Conservation (phyloP, 257 asterid species). For the Rubia yunnanensis region DNA sequence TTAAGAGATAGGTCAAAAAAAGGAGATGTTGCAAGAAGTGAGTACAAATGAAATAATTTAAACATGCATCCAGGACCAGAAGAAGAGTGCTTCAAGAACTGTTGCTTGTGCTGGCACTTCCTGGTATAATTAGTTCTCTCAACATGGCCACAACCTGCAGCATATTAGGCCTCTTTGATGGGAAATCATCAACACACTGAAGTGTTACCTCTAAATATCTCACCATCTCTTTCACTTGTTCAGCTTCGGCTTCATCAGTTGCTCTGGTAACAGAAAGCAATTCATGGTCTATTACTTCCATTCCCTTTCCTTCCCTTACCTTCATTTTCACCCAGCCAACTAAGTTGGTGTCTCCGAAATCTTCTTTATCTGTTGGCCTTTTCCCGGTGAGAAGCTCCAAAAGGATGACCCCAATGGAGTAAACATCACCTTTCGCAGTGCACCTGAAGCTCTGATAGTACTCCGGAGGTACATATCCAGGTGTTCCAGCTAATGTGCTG, state of each 20-base stretch:
- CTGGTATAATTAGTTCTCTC: slow-evolving; percentile 51
- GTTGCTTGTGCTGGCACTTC: slow-evolving; percentile 30
- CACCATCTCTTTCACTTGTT: slow-evolving; percentile 80
- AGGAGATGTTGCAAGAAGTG: background rate
- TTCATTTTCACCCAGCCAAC: slow-evolving; percentile 95
- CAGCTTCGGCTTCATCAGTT: slow-evolving; percentile 58
- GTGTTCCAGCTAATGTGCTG: slow-evolving; percentile 86
- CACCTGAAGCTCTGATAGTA: slow-evolving; percentile 95
- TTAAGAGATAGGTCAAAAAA: background rate
- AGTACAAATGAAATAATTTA: background rate
- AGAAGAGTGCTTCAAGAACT: slow-evolving; percentile 33
- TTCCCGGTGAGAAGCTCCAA: slow-evolving; percentile 79
- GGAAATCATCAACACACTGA: slow-evolving; percentile 90
- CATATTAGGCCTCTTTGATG: slow-evolving; percentile 87
- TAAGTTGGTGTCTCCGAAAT: slow-evolving; percentile 83
- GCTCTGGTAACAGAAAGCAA: slow-evolving; percentile 36
- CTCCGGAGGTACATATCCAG: slow-evolving; percentile 96
- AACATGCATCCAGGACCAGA: background rate
- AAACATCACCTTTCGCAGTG: slow-evolving; percentile 87
- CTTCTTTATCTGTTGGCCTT: slow-evolving; percentile 92
- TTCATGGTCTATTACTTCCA: slow-evolving; percentile 71
- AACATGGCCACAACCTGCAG: slow-evolving; percentile 90
- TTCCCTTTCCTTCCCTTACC: slow-evolving; percentile 82
- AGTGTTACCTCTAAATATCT: slow-evolving; percentile 69
- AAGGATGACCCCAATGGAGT: slow-evolving; percentile 76